Evolutionary conservation across 768 basidiomycete species (phyloP), one percentile per base, ranked within the genome.

Genomic region (Rhizopogon rudus): DNA sequence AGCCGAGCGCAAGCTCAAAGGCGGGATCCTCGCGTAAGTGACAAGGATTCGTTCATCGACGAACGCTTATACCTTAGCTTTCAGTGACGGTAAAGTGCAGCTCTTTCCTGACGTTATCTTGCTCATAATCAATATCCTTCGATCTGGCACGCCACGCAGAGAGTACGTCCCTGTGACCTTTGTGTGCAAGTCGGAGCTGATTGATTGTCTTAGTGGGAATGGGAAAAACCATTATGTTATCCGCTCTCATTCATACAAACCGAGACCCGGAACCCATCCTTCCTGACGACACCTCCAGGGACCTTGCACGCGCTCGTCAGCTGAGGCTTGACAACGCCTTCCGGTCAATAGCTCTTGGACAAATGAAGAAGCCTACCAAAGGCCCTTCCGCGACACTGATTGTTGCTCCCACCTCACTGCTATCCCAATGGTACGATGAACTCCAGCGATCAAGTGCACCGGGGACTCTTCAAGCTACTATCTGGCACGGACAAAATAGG

Each of bases 371-470:
- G 39, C 56, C 67, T 31, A 49, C 53, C 3, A 69, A 63, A 17
- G 69, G 71, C 6, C 74, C 74, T 7, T 78, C 78, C 6, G 88
- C 90, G 0, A 98, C 95, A 3, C 75, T 98, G 6, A 88, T 98
- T 44, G 88, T 98, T 29, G 93, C 93, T 13, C 96, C 96, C 1
- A 91, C 95, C 5, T 93, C 93, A 9, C 75, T 98, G 37, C 76
- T 98, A 4, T 73, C 80, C n/a, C 96, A 98, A 67, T 98, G 96
- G 96, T 78, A 83, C n/a, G 85, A 88, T 42, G 96, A 98, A 65
- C 74, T 98, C n/a, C 75, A 83, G 63, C 82, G 90, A n/a, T 91
- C 88, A 35, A 88, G 90, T 60, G 82, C 81, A 61, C 75, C 84
- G 40, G 87, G 83, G 0, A 79, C 84, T 2, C 58, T 94, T 29